A percentile compares a stretch with the other conserved stretches of the same genome.
Conservation (phyloP, 805 yeast species). For the Schizosaccharomyces lindneri region DNA sequence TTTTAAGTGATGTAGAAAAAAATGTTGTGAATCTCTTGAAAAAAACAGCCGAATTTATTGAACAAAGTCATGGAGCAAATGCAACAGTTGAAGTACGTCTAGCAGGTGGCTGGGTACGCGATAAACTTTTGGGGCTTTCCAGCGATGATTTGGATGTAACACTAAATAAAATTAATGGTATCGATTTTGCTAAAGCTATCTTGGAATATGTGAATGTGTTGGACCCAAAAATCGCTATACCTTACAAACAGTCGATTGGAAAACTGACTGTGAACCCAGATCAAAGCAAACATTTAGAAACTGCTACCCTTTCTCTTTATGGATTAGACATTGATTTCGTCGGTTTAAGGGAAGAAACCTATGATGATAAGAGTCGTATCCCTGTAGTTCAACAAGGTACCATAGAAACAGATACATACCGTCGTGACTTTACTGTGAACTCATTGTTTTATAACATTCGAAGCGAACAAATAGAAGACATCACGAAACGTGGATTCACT, state of each 20-base stretch:
- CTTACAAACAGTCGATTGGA: slow-evolving; percentile 8
- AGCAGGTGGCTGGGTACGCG: slow-evolving; percentile 4
- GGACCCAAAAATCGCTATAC: slow-evolving; percentile 7
- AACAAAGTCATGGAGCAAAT: neutral
- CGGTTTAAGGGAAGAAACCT: slow-evolving; percentile 66
- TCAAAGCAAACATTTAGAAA: slow-evolving; percentile 85
- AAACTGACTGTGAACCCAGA: slow-evolving; percentile 50
- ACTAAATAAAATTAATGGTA: slow-evolving; percentile 62
- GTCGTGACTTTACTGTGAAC: slow-evolving; percentile 89
- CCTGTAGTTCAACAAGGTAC: slow-evolving; percentile 70
- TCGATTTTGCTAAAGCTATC: slow-evolving; percentile 40
- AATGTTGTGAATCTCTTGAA: neutral
- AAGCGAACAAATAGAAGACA: slow-evolving; percentile 51
- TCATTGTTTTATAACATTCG: slow-evolving; percentile 71
- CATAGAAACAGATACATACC: slow-evolving; percentile 66
- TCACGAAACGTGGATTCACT: slow-evolving; percentile 46
- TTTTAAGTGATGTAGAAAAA: neutral
- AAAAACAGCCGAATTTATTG: neutral
- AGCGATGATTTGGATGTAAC: slow-evolving; percentile 86
- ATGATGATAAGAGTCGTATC: slow-evolving; percentile 62
- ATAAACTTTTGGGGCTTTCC: slow-evolving; percentile 41
- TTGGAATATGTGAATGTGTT: slow-evolving; percentile 19
- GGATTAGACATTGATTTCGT: slow-evolving; percentile 85
- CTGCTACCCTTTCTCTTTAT: slow-evolving; percentile 72
- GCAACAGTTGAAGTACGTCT: neutral